Evolutionary conservation across 2,329 filamentous ascomycete genomes (phyloP).

Genomic region (Colletotrichum higginsianum): DNA sequence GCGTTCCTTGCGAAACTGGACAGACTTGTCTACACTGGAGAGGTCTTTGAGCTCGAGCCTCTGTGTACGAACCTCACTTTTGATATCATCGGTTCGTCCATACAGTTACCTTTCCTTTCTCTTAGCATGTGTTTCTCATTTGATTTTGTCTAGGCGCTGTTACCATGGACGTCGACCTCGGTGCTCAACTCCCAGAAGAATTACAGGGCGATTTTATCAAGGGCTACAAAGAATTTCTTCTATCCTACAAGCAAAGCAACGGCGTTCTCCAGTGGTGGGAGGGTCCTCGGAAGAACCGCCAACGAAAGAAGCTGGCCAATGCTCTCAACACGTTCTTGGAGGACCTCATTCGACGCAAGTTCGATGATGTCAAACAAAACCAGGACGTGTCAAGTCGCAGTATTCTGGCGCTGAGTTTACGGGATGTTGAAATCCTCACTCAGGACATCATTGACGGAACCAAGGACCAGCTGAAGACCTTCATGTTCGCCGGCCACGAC

Average conservation of each 20-base stretch:
- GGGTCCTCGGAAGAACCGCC: slow-evolving; percentile 38
- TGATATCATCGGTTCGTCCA: slow-evolving; percentile 52
- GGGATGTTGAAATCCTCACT: slow-evolving; percentile 48
- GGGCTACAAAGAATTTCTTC: slow-evolving; percentile 48
- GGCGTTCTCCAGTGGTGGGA: slow-evolving; percentile 45
- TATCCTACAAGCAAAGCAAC: slow-evolving; percentile 45
- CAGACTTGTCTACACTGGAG: slow-evolving; percentile 15
- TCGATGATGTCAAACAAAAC: slow-evolving; percentile 32
- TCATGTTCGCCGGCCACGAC: slow-evolving; percentile 60
- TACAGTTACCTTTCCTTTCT: rapidly evolving
- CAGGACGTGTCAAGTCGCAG: slow-evolving; percentile 46
- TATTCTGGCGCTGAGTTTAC: slow-evolving; percentile 53
- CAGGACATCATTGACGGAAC: slow-evolving; percentile 49
- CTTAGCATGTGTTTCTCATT: not conserved
- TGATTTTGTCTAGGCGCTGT: slow-evolving; percentile 47
- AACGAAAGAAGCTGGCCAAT: slow-evolving; percentile 43
- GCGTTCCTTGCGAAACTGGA: slow-evolving; percentile 47
- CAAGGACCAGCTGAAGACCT: slow-evolving; percentile 55
- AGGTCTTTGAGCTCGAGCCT: slow-evolving; percentile 44
- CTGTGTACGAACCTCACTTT: slow-evolving; percentile 54
- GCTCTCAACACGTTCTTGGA: slow-evolving; percentile 47
- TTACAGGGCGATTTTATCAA: slow-evolving; percentile 49
- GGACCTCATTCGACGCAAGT: slow-evolving; percentile 47
- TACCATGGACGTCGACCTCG: slow-evolving; percentile 53
- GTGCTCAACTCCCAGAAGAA: slow-evolving; percentile 49